These are phyloP conservation scores for Mycena alexandri DNA, from an alignment of 768 basidiomycete genomes.

Conservation along the genomic window DNA sequence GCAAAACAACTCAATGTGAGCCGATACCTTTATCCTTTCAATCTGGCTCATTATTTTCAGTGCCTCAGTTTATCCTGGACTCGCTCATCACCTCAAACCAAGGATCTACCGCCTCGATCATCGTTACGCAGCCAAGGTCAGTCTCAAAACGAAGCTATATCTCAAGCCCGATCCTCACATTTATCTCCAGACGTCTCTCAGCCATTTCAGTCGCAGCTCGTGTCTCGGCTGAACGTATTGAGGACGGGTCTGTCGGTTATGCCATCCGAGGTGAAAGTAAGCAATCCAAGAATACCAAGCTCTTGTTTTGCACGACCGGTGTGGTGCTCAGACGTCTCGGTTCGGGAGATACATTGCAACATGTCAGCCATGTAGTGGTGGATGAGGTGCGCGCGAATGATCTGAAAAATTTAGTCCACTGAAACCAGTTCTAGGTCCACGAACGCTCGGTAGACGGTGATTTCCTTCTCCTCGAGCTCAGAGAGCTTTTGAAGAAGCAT, in stretches of 20 bases:
- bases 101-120: slow-evolving; percentile 78
- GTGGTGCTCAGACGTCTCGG: slow-evolving; percentile 86
- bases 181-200: slow-evolving; percentile 50
- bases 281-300: slow-evolving; percentile 72
- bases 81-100: slow-evolving; percentile 72
- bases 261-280: slow-evolving; percentile 90
- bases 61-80: slow-evolving; percentile 93
- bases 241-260: slow-evolving; percentile 88
- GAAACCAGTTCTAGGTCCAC: slow-evolving; percentile 70
- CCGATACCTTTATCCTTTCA: slow-evolving; percentile 1
- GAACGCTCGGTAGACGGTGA: slow-evolving; percentile 94
- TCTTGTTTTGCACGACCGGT: slow-evolving; percentile 95
- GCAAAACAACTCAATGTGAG: slow-evolving; percentile 90
- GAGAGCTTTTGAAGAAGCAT: slow-evolving; percentile 77
- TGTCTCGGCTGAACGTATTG: slow-evolving; percentile 83
- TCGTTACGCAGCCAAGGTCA: slow-evolving; percentile 83
- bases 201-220: slow-evolving; percentile 91
- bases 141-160: neutral
- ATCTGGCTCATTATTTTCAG: slow-evolving; percentile 48
- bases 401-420: neutral
- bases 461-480: slow-evolving; percentile 86
- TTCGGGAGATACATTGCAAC: slow-evolving; percentile 76
- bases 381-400: slow-evolving; percentile 75
- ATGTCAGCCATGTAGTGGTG: slow-evolving; percentile 87
- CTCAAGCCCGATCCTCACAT: neutral